phyloP scores from a whole-genome alignment of 2,329 filamentous ascomycete genomes.

The Cladosporium sphaerospermum region DNA sequence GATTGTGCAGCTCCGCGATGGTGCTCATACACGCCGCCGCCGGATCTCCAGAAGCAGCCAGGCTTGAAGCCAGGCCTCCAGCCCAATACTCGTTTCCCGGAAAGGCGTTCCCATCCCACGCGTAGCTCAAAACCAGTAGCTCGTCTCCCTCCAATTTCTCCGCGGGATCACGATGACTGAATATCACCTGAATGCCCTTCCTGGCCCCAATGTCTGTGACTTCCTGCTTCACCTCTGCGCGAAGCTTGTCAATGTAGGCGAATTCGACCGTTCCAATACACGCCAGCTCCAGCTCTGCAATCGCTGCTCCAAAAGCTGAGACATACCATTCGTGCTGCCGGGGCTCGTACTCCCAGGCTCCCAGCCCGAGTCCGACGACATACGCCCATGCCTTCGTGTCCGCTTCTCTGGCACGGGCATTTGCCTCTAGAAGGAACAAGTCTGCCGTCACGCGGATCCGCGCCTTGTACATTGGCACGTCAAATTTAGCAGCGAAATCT shows the following conservation, averaged over 20 bases:
- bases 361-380: slow-evolving; percentile 28
- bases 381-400: slow-evolving; percentile 23
- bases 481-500: slow-evolving; percentile 12
- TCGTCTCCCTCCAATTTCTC: slow-evolving; percentile 20
- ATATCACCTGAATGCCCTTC: slow-evolving; percentile 21
- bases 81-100: slow-evolving; percentile 32
- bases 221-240: neutral
- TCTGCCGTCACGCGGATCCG: slow-evolving; percentile 26
- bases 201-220: slow-evolving; percentile 12
- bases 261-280: slow-evolving; percentile 26
- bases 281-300: slow-evolving; percentile 16
- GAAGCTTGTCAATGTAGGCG: slow-evolving; percentile 17
- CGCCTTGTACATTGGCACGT: slow-evolving; percentile 21
- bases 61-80: slow-evolving; percentile 18
- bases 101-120: slow-evolving; percentile 32
- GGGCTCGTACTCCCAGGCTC: slow-evolving; percentile 26
- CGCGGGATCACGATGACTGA: slow-evolving; percentile 26
- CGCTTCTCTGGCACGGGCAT: slow-evolving; percentile 18
- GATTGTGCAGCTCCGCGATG: slow-evolving; percentile 30
- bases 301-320: slow-evolving; percentile 20
- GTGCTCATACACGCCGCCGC: slow-evolving; percentile 31
- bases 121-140: slow-evolving; percentile 29
- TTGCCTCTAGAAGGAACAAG: slow-evolving; percentile 26
- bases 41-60: slow-evolving; percentile 27
- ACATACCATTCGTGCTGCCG: slow-evolving; percentile 22